A percentile compares a stretch with the other conserved stretches of the same genome.
Evolutionary conservation across 257 asterid species (phyloP).

Genomic region (Nicotiana sylvestris): DNA sequence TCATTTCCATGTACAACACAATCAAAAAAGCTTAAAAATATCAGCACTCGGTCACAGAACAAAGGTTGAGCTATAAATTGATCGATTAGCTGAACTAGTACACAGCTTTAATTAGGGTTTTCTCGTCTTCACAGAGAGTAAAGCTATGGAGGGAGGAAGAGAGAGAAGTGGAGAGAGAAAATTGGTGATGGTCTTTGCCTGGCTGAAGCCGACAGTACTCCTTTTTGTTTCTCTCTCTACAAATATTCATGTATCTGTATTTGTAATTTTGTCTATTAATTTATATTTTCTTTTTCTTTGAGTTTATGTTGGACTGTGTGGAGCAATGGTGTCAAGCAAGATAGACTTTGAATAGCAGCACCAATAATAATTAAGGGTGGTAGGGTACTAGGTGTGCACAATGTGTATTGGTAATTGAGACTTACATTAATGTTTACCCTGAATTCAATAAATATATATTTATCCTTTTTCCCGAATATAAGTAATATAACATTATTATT

Average conservation of each 20-base stretch:
- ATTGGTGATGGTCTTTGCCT: slow-evolving; percentile 64
- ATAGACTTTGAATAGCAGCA: slow-evolving; percentile 16
- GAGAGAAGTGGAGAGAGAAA: slow-evolving; percentile 17
- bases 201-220: slow-evolving; percentile 81
- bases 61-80: slow-evolving; percentile 27
- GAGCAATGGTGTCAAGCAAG: slow-evolving; percentile 10
- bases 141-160: background rate
- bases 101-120: slow-evolving; percentile 15
- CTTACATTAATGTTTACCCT: no score
- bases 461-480: no score
- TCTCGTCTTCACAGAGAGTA: background rate
- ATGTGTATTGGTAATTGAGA: background rate
- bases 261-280: background rate
- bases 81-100: background rate
- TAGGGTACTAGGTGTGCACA: background rate
- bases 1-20: slow-evolving; percentile 24
- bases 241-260: slow-evolving; percentile 13
- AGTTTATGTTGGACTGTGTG: slow-evolving; percentile 16
- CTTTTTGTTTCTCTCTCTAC: slow-evolving; percentile 33
- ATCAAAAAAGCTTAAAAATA: background rate
- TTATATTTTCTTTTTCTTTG: background rate
- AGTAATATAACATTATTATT: no score
- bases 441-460: no score
- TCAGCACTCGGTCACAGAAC: background rate
- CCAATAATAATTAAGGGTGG: background rate